Evolutionary conservation across 306 rosid species (phyloP).

Genomic region (Malus fusca): DNA sequence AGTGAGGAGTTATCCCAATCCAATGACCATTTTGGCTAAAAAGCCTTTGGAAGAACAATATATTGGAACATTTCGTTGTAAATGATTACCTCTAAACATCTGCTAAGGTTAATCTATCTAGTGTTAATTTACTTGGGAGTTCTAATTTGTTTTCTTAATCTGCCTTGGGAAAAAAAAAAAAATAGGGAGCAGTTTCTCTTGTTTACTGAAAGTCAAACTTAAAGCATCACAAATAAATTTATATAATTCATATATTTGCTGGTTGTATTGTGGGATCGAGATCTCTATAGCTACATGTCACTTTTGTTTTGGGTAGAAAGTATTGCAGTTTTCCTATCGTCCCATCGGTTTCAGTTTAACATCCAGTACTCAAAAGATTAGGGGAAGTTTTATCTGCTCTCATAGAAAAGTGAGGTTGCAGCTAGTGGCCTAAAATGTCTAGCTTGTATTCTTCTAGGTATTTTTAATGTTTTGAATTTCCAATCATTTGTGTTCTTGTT

Average conservation of each 20-base stretch:
- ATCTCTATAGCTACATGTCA: not conserved
- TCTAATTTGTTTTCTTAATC: not conserved
- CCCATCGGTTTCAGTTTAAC: not conserved
- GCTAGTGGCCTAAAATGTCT: not conserved
- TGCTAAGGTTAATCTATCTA: constrained; percentile 2
- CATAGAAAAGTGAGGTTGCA: not conserved
- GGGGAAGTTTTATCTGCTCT: not conserved
- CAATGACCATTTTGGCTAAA: too few relatives aligned
- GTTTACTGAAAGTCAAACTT: not conserved
- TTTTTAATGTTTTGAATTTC: not conserved
- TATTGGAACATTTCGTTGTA: not conserved
- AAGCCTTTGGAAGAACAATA: not conserved
- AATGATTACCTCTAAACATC: not conserved
- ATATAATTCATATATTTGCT: not conserved
- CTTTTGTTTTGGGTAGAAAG: not conserved
- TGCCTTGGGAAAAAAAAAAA: not conserved
- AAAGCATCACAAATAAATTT: not conserved
- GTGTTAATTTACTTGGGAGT: not conserved
- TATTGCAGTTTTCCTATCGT: not conserved
- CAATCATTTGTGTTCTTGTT: not conserved
- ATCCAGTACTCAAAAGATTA: not conserved
- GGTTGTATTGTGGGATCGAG: not conserved
- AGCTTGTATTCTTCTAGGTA: not conserved
- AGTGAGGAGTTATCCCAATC: too few relatives aligned
- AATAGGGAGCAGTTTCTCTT: not conserved